A percentile compares a stretch with the other conserved stretches of the same genome.
phyloP scores from a whole-genome alignment of 345 rosid species.

The Mercurialis annua region DNA sequence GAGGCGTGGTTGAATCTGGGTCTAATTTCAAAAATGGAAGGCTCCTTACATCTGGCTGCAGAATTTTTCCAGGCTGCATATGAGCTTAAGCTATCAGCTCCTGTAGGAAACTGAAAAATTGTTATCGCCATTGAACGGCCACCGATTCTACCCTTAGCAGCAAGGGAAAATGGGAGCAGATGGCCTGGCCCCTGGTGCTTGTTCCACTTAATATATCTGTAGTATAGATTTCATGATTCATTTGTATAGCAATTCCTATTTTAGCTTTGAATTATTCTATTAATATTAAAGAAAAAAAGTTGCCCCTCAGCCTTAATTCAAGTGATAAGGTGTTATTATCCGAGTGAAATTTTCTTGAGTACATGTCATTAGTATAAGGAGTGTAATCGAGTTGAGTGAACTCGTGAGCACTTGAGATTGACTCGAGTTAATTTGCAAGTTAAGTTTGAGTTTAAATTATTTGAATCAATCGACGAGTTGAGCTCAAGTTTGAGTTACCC shows the following conservation, averaged over 20 bases:
- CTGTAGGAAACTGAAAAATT: constrained; percentile 55
- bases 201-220: background rate
- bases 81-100: constrained; percentile 73
- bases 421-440: too few relatives aligned
- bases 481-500: too few relatives aligned
- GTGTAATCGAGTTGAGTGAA: too few relatives aligned
- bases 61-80: constrained; percentile 91
- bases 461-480: too few relatives aligned
- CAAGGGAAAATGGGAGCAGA: background rate
- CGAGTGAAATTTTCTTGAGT: too few relatives aligned
- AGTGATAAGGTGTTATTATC: too few relatives aligned
- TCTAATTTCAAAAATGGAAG: constrained; percentile 71
- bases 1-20: constrained; percentile 88
- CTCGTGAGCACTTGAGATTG: too few relatives aligned
- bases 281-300: background rate
- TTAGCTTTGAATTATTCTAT: background rate
- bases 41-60: constrained; percentile 71
- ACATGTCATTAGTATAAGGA: too few relatives aligned
- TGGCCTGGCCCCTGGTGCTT: background rate
- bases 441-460: too few relatives aligned
- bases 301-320: too few relatives aligned
- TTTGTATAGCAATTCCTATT: constrained; percentile 18
- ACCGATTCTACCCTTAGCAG: background rate
- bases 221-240: background rate
- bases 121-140: background rate